Evolutionary conservation across 768 basidiomycete genomes (phyloP).

Genomic region (Mycena pura): DNA sequence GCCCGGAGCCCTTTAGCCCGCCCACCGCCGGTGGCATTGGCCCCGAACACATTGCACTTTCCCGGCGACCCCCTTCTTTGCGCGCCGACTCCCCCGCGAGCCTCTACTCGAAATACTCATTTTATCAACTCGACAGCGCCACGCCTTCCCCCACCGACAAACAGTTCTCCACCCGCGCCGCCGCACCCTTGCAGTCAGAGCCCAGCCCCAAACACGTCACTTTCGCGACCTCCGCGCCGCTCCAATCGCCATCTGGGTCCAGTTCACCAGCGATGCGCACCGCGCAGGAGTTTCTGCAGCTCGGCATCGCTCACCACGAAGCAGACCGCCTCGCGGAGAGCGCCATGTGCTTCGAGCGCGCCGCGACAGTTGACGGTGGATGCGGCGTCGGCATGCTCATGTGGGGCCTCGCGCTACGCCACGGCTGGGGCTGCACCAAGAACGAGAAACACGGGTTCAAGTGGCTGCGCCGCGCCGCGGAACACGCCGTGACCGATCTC

Average conservation of each 20-base stretch:
- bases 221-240: constrained; percentile 14
- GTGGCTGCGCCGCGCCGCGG: constrained; percentile 85
- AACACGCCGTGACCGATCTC: constrained; percentile 78
- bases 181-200: no score
- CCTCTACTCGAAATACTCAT: constrained; percentile 72
- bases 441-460: constrained; percentile 81
- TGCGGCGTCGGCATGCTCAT: constrained; percentile 92
- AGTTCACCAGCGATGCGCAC: constrained; percentile 32
- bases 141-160: constrained; percentile 51
- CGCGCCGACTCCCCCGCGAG: constrained; percentile 46
- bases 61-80: constrained; percentile 43
- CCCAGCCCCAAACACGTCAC: constrained; percentile 18
- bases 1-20: constrained; percentile 13
- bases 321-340: constrained; percentile 73
- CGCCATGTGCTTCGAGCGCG: constrained; percentile 76
- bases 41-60: constrained; percentile 28
- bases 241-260: constrained; percentile 11
- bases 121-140: constrained; percentile 61
- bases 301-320: constrained; percentile 82
- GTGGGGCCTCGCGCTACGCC: constrained; percentile 86
- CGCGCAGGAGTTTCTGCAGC: constrained; percentile 73
- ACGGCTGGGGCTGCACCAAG: constrained; percentile 88
- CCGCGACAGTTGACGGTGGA: constrained; percentile 76
- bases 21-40: no score
- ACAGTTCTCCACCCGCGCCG: constrained; percentile 24